Conservation (phyloP, 1,139 yeast genomes). For the Sugiyamaella novakii region DNA sequence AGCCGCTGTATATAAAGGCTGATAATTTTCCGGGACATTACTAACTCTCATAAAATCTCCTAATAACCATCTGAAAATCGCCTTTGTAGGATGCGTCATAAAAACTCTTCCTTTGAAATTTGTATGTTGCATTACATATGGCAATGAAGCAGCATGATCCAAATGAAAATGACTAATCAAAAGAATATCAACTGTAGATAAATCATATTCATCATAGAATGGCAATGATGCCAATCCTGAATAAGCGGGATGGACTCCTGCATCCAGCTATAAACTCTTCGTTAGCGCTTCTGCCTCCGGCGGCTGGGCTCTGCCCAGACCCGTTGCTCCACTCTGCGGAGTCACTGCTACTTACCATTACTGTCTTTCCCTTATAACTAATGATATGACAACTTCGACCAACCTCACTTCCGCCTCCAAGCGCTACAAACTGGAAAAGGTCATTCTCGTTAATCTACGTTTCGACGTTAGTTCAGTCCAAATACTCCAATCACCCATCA, state of each 20-base stretch:
- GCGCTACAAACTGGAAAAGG: slow-evolving; percentile 70
- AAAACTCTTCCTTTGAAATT: slow-evolving; percentile 92
- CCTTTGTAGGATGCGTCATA: slow-evolving; percentile 99
- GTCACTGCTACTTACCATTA: slow-evolving; percentile 67
- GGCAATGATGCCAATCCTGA: slow-evolving; percentile 90
- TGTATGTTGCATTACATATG: slow-evolving; percentile 97
- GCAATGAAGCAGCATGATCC: slow-evolving; percentile 97
- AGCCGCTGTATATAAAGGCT: slow-evolving; percentile 76
- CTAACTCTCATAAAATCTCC: slow-evolving; percentile 95
- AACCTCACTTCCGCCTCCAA: slow-evolving; percentile 99
- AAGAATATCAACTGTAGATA: slow-evolving; percentile 81
- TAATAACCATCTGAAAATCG: slow-evolving; percentile 91
- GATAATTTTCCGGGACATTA: slow-evolving; percentile 48
- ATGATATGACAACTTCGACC: slow-evolving; percentile 95
- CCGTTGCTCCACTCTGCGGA: slow-evolving; percentile 3
- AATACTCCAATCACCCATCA: neutral
- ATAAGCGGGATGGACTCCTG: slow-evolving; percentile 97
- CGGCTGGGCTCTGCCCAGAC: slow-evolving; percentile 8
- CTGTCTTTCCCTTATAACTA: slow-evolving; percentile 91
- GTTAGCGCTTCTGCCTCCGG: slow-evolving; percentile 11
- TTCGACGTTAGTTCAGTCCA: too few species aligned
- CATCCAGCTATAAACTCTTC: slow-evolving; percentile 56
- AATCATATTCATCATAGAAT: slow-evolving; percentile 90
- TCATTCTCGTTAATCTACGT: slow-evolving; percentile 35
- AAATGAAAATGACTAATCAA: slow-evolving; percentile 93